Conservation (phyloP, 2,329 filamentous ascomycete genomes). For the Chaetomiaceae sp. region DNA sequence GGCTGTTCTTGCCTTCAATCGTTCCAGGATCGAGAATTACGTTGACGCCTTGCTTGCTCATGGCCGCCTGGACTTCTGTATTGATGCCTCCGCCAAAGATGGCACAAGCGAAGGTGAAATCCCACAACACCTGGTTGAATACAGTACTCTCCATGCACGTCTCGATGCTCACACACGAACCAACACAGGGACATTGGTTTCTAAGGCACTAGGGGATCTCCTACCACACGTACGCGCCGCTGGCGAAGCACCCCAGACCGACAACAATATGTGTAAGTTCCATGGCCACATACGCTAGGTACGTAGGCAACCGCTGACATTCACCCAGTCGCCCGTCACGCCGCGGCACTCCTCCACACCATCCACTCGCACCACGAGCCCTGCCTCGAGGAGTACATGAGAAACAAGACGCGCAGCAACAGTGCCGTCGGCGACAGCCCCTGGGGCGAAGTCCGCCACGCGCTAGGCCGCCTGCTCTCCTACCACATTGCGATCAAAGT, state of each 20-base stretch:
- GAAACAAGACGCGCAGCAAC: conserved; percentile 10
- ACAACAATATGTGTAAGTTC: conserved; percentile 7
- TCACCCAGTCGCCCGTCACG: conserved; percentile 4
- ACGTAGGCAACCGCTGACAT: neutral
- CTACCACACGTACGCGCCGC: conserved; percentile 3
- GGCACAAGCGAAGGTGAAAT: conserved; percentile 7
- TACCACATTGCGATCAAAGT: conserved; percentile 24
- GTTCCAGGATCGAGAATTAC: conserved; percentile 13
- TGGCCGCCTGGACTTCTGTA: conserved; percentile 6
- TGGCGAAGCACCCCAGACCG: neutral
- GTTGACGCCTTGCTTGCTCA: neutral
- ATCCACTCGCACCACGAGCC: conserved; percentile 4
- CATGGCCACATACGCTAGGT: neutral
- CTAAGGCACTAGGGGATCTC: neutral
- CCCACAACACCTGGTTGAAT: no score
- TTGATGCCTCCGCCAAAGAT: neutral
- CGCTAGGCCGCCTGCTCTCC: conserved; percentile 25
- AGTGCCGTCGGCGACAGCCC: conserved; percentile 8
- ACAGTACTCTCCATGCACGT: no score
- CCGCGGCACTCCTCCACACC: conserved; percentile 6
- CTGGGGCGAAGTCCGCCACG: conserved; percentile 27
- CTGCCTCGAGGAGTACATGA: conserved; percentile 14
- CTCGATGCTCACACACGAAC: no score
- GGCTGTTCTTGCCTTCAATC: conserved; percentile 19
- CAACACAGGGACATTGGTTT: neutral